phyloP scores from a whole-genome alignment of 2,329 filamentous ascomycete genomes.

The Botrytis hyacinthi region DNA sequence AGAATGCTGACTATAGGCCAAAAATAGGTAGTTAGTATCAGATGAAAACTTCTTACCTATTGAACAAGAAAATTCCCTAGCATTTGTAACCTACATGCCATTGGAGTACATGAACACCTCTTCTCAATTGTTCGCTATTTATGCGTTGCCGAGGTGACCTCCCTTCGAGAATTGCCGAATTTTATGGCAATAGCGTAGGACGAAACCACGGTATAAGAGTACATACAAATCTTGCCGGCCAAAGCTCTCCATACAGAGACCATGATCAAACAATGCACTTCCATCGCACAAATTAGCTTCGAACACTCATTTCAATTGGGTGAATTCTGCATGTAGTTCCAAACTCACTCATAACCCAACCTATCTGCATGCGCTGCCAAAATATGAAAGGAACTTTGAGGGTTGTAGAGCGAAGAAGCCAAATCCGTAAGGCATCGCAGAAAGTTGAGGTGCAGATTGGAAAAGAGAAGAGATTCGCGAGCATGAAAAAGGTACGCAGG shows the following conservation, averaged over 20 bases:
- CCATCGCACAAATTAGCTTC: not conserved
- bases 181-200: too few species aligned
- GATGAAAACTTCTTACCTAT: not conserved
- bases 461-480: not conserved
- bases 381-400: not conserved
- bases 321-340: not conserved
- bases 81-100: too few species aligned
- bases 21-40: not conserved
- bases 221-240: too few species aligned
- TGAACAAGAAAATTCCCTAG: not conserved
- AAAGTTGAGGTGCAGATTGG: not conserved
- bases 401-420: not conserved
- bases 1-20: not conserved
- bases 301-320: not conserved
- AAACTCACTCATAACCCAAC: not conserved
- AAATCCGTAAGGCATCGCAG: not conserved
- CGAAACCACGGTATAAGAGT: too few species aligned
- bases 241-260: too few species aligned
- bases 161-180: too few species aligned
- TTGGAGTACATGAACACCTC: too few species aligned
- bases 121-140: too few species aligned
- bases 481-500: not conserved
- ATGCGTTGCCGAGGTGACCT: too few species aligned
- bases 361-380: not conserved
- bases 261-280: too few species aligned